Conservation (phyloP, 305 asterid genomes). For the Solanum hybrid region DNA sequence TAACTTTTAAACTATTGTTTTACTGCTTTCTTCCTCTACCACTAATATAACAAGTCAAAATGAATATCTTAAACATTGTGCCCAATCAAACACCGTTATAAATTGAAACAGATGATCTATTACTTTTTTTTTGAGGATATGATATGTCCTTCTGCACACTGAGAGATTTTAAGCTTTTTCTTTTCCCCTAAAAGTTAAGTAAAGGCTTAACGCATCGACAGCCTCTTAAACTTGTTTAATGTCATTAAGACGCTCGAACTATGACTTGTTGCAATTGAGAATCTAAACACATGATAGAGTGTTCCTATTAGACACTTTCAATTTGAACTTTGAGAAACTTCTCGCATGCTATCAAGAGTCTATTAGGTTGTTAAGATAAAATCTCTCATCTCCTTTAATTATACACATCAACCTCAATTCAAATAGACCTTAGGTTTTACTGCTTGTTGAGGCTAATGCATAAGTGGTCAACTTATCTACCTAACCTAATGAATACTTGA, state of each 20-base stretch:
- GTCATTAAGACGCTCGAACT: background rate
- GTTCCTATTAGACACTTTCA: background rate
- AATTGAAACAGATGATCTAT: background rate
- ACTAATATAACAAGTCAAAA: background rate
- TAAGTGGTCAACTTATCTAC: background rate
- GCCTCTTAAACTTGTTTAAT: background rate
- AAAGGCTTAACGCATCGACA: background rate
- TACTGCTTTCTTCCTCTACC: background rate
- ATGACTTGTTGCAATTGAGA: background rate
- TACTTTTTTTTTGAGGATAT: background rate
- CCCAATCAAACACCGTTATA: background rate
- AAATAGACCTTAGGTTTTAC: background rate
- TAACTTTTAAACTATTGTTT: background rate
- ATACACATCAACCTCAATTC: background rate
- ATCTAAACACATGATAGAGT: background rate
- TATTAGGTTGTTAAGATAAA: background rate
- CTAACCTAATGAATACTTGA: background rate
- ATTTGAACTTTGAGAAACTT: background rate
- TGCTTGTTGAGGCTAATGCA: background rate
- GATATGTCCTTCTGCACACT: background rate
- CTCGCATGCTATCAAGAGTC: background rate
- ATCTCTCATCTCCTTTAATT: background rate
- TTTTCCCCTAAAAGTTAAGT: background rate
- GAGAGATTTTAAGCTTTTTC: background rate
- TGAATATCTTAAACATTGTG: background rate